Conservation (phyloP, 176 grass and related monocot species). For the Phoenix dactylifera region DNA sequence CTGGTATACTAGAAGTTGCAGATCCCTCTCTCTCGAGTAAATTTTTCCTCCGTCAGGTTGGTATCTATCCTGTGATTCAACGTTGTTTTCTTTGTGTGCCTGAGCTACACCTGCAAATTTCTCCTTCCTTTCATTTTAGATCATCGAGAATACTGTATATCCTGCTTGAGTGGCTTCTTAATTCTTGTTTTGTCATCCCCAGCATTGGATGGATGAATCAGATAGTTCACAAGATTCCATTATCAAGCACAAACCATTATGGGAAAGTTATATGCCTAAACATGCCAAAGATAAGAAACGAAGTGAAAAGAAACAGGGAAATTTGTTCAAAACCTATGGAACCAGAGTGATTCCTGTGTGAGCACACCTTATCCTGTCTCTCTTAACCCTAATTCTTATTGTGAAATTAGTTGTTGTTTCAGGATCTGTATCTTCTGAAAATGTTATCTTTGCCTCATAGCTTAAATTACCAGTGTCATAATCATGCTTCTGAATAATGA, state of each 20-base stretch:
- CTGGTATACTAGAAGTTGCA: slow-evolving; percentile 87
- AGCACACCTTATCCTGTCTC: slow-evolving; percentile 11
- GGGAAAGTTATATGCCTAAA: slow-evolving; percentile 89
- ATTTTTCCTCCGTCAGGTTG: slow-evolving; percentile 91
- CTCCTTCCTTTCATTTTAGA: not conserved
- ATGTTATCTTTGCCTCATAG: too few relatives aligned
- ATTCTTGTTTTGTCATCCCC: slow-evolving; percentile 12
- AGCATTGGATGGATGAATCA: slow-evolving; percentile 67
- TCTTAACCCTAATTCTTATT: not conserved
- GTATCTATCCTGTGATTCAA: slow-evolving; percentile 8
- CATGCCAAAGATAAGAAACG: slow-evolving; percentile 52
- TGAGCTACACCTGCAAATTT: not conserved
- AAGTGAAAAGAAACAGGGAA: slow-evolving; percentile 66
- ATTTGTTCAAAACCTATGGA: slow-evolving; percentile 70
- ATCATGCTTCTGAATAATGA: too few relatives aligned
- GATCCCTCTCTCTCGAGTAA: slow-evolving; percentile 88
- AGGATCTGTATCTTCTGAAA: not conserved
- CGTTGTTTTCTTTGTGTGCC: slow-evolving; percentile 15
- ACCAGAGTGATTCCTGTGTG: slow-evolving; percentile 96
- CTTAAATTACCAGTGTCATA: too few relatives aligned
- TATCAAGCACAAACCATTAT: slow-evolving; percentile 78
- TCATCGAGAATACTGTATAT: not conserved
- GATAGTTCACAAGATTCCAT: slow-evolving; percentile 51
- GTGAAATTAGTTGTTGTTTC: slow-evolving; percentile 1
- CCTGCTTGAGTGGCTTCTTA: not conserved